Percentiles rank a stretch among this genome's conserved stretches.
phyloP scores from a whole-genome alignment of 176 grass and related monocot species.

The Oryza punctata region DNA sequence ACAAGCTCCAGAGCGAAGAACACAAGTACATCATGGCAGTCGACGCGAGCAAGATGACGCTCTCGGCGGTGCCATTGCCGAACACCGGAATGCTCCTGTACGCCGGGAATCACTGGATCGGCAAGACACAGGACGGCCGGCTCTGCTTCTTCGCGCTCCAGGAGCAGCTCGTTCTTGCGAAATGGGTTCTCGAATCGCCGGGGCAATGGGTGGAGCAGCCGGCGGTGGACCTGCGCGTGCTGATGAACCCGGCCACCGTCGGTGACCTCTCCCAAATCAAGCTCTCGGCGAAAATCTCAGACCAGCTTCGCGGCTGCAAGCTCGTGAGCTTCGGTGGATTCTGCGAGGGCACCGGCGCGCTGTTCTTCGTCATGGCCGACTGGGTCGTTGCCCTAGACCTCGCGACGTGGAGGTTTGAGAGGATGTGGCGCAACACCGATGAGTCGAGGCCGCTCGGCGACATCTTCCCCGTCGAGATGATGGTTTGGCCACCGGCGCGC shows the following conservation, averaged over 20 bases:
- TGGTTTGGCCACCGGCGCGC: conserved; percentile 54
- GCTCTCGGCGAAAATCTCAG: conserved; percentile 51
- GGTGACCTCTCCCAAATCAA: conserved; percentile 32
- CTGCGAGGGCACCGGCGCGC: conserved; percentile 41
- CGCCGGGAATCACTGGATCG: conserved; percentile 53
- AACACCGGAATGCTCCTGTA: not conserved
- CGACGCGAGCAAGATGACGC: conserved; percentile 20
- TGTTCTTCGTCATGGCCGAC: conserved; percentile 64
- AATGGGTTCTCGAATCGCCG: conserved; percentile 21
- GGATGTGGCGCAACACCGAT: conserved; percentile 47
- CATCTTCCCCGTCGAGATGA: conserved; percentile 59
- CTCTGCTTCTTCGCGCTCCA: conserved; percentile 56
- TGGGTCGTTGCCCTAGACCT: conserved; percentile 48
- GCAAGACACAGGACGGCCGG: conserved; percentile 36
- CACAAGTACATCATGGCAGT: conserved; percentile 43
- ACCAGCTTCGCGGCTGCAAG: conserved; percentile 48
- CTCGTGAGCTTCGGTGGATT: conserved; percentile 55
- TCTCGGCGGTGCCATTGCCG: conserved; percentile 46
- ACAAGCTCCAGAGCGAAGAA: conserved; percentile 36
- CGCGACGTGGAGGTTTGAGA: conserved; percentile 32
- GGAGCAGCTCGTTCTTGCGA: conserved; percentile 26
- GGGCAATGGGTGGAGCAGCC: conserved; percentile 42
- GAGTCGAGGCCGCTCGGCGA: conserved; percentile 22
- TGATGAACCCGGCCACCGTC: conserved; percentile 30
- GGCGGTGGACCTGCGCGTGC: conserved; percentile 17